Base-by-base conservation (phyloP, 371 early-diverging fungal genomes). In the Mortierella sp. region DNA sequence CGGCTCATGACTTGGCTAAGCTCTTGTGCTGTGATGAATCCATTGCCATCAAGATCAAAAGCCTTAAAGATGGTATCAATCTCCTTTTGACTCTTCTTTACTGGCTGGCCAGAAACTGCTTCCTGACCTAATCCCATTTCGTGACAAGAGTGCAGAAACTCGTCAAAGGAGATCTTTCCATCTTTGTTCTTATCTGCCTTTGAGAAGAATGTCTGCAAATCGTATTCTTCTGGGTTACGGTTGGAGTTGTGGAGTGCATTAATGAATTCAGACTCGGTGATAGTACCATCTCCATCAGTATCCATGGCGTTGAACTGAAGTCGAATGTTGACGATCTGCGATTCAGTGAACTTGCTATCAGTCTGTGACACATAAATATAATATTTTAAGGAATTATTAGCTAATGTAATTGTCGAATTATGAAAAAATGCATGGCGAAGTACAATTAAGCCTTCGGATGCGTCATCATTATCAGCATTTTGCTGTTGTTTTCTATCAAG, bases 41-140 rank as follows among this genome's bases (percentile, higher is more conserved):
- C 94, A 68, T 92, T 91, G 43, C 89, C 90, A 77, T 92, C 89
- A 34, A 87, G 88, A 86, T 94, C 94, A 84, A 94, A 93, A 6
- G 57, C 26, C 3, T 51, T 55, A 49, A 74, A 74, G 65, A 68
- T 68, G 31, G 64, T 53, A 43, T 68, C 68, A 34, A 68, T 64
- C 34, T 74, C 61, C 22, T 54, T 56, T n/a, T 45, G 28, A 37
- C 58, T 58, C 65, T 64, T 68, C 60, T 61, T 29, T 6, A 37
- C 0, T n/a, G 67, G 63, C 10, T 64, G n/a, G 15, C 66, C 72
- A 34, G 45, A 47, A 8, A 12, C 19, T 8, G 32, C 23, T 29
- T 23, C 29, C n/a, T 22, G 28, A 1, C 60, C 51, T 19, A 74
- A 54, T 2, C 68, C 68, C 40, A 74, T 17, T 3, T 63, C 57